phyloP scores from a whole-genome alignment of 2,329 filamentous ascomycete genomes.

The Sporothrix brunneoviolacea region DNA sequence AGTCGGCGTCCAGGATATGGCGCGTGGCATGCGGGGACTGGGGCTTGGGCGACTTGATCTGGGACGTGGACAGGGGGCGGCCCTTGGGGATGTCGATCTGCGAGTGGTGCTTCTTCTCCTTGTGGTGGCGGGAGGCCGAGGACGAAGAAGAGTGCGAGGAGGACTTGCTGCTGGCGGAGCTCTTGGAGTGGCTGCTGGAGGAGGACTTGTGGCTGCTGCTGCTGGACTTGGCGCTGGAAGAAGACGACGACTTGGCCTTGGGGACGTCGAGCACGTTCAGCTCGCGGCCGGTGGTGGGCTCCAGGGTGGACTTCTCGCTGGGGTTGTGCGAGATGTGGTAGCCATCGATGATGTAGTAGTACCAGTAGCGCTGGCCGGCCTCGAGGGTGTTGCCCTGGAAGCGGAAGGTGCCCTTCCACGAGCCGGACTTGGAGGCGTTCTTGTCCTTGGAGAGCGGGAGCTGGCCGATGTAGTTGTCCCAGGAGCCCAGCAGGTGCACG shows the following conservation, averaged over 20 bases:
- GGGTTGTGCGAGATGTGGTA: slow-evolving; percentile 98
- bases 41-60: slow-evolving; percentile 88
- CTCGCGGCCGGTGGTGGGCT: slow-evolving; percentile 94
- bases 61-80: slow-evolving; percentile 77
- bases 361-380: slow-evolving; percentile 94
- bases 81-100: slow-evolving; percentile 73
- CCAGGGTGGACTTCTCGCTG: slow-evolving; percentile 77
- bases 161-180: not conserved
- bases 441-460: slow-evolving; percentile 89
- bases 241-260: slow-evolving; percentile 42
- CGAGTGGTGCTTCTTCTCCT: slow-evolving; percentile 38
- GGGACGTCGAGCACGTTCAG: slow-evolving; percentile 96
- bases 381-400: slow-evolving; percentile 84
- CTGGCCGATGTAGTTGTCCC: slow-evolving; percentile 94
- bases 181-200: not conserved
- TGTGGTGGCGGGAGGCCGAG: not conserved
- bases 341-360: slow-evolving; percentile 99
- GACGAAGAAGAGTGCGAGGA: slow-evolving; percentile 23
- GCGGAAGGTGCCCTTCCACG: slow-evolving; percentile 94
- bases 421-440: slow-evolving; percentile 73
- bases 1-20: slow-evolving; percentile 77
- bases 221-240: slow-evolving; percentile 11
- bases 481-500: slow-evolving; percentile 93
- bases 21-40: slow-evolving; percentile 81
- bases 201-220: slow-evolving; percentile 12